phyloP scores from a whole-genome alignment of 2,329 filamentous ascomycete species.

The Zasmidium cellare region DNA sequence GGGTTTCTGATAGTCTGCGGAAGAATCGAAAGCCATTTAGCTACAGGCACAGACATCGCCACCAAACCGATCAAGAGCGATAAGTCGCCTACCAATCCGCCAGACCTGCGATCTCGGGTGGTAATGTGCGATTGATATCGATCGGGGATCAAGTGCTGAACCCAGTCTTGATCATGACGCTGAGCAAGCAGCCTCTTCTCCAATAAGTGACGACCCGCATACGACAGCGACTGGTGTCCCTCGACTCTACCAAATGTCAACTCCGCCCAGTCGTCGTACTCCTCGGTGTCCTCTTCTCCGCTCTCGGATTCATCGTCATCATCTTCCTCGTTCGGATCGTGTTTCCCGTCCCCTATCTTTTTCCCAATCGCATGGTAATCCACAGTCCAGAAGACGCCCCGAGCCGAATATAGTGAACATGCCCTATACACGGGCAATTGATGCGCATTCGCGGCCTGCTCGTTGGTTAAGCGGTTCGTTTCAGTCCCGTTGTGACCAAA shows the following conservation, averaged over 20 bases:
- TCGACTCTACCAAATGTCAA: not conserved
- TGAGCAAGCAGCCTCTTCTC: not conserved
- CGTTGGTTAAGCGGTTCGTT: not conserved
- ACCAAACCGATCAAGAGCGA: not conserved
- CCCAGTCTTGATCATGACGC: not conserved
- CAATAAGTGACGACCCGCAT: not conserved
- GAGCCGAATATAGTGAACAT: not conserved
- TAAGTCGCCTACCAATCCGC: slow-evolving; percentile 1
- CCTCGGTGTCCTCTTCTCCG: not conserved
- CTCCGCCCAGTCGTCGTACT: not conserved
- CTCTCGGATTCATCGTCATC: not conserved
- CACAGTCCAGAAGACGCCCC: not conserved
- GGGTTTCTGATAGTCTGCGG: not conserved
- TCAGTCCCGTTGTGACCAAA: not conserved
- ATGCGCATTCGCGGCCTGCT: too few relatives aligned
- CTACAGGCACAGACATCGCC: not conserved
- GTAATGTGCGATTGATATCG: not conserved
- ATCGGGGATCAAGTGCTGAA: not conserved
- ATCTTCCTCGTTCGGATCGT: not conserved
- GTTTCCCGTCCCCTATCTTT: not conserved
- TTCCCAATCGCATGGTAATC: not conserved
- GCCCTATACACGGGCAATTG: not conserved
- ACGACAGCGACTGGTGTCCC: not conserved
- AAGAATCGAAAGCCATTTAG: not conserved
- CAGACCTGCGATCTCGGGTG: not conserved